Evolutionary conservation across 2,329 filamentous ascomycete species (phyloP), one percentile per base, ranked within the genome.

Genomic region (Fusarium praegraminearum): DNA sequence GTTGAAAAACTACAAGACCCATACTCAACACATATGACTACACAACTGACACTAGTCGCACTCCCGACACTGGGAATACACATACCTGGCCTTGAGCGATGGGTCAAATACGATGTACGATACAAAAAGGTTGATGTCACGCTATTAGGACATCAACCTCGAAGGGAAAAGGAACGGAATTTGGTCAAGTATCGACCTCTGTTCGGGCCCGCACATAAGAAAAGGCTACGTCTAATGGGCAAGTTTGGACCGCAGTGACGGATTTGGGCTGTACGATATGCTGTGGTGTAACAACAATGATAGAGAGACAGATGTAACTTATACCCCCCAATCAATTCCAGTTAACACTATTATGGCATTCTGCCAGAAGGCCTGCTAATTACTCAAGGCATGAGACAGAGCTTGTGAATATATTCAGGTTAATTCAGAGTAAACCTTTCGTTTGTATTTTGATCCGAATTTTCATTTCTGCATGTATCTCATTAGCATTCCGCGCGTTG

Each of bases 31-130:
- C 72, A 75, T 43, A 61, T 75, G 32, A 67, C 60, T 26, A 70
- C 63, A 15, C 76, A 77, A 22, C 69, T 81, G 71, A 82, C 80
- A 41, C 73, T 89, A 57, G 66, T 89, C 15, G 86, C 84, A 26
- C 78, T 89, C 62, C 86, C 87, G 5, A 86, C 85, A 24, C 74
- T 89, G 44, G 83, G 82, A 0, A 75, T 87, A 7, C 76, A 81
- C 3, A 62, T 86, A 10, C 84, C 85, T 0, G 80, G 82, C 0
- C 62, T 86, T 24, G 80, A 84, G 44, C 70, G 83, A 30, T 86
- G 83, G 84, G 71, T 88, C 10, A 73, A 78, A 51, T 87, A 82
- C 57, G 82, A 87, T 65, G 76, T 83, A 4, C 77, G 84, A 53
- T 89, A 87, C 65, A 83, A 82, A 61, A 83, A 83, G 64, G 80